These are phyloP conservation scores for Sugiyamaella mastotermitis DNA, from an alignment of 805 yeast species.

Conservation along the genomic window DNA sequence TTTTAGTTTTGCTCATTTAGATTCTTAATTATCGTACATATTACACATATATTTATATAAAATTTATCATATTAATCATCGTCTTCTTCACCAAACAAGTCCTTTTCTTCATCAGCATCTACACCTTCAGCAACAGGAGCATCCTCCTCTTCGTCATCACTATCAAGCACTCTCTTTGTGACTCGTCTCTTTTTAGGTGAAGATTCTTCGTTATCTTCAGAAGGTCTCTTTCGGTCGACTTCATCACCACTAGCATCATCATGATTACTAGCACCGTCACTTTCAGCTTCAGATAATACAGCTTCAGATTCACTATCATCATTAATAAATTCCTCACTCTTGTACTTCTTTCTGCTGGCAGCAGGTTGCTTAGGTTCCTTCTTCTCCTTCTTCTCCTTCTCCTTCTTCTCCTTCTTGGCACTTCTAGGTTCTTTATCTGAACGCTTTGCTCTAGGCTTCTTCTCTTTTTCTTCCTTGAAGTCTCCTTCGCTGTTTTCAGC, in stretches of 20 bases:
- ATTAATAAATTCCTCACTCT: conserved; percentile 31
- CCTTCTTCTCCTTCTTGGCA: conserved; percentile 7
- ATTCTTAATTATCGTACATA: too few species aligned
- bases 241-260: conserved; percentile 32
- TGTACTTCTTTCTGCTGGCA: conserved; percentile 23
- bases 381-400: conserved; percentile 22
- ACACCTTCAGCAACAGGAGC: conserved; percentile 12
- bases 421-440: neutral
- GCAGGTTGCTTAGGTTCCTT: conserved; percentile 23
- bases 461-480: conserved; percentile 15
- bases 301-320: conserved; percentile 36
- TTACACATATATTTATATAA: too few species aligned
- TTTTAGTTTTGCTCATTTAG: too few species aligned
- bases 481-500: conserved; percentile 11
- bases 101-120: conserved; percentile 20
- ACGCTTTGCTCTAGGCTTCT: conserved; percentile 2
- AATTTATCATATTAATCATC: too few species aligned
- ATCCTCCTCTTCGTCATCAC: conserved; percentile 34
- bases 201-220: conserved; percentile 17
- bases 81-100: conserved; percentile 22
- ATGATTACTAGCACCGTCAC: conserved; percentile 19
- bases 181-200: conserved; percentile 19
- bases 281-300: conserved; percentile 31
- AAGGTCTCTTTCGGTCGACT: conserved; percentile 25
- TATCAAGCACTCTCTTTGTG: conserved; percentile 34